Evolutionary conservation across 2,329 filamentous ascomycete species (phyloP).

Genomic region (Scedosporium apiospermum): DNA sequence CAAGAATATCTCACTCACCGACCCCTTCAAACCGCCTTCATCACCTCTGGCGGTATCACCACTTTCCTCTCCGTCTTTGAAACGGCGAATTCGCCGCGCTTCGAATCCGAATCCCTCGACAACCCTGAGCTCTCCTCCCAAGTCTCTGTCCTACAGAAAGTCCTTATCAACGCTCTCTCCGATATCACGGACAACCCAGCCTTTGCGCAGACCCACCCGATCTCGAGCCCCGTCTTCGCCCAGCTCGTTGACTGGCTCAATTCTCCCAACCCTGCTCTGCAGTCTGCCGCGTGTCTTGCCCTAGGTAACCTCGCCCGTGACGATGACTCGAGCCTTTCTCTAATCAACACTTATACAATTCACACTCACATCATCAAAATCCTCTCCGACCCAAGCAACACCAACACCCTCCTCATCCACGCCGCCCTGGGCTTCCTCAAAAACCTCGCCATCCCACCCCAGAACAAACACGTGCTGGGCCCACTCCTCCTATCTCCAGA

Average conservation of each 20-base stretch:
- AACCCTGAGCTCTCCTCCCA: slow-evolving; percentile 26
- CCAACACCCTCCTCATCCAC: slow-evolving; percentile 44
- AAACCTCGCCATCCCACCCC: slow-evolving; percentile 49
- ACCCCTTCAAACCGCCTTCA: slow-evolving; percentile 37
- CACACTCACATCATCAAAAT: slow-evolving; percentile 35
- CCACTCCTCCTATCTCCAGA: slow-evolving; percentile 31
- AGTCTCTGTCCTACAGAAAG: slow-evolving; percentile 26
- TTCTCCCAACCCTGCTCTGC: slow-evolving; percentile 31
- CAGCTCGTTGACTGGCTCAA: slow-evolving; percentile 39
- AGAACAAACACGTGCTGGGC: slow-evolving; percentile 44
- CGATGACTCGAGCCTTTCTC: slow-evolving; percentile 39
- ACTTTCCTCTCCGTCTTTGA: slow-evolving; percentile 39
- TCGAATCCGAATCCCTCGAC: slow-evolving; percentile 28
- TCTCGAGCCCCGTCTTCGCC: slow-evolving; percentile 30
- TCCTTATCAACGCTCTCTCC: slow-evolving; percentile 41
- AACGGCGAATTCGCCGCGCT: slow-evolving; percentile 31
- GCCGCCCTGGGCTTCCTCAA: slow-evolving; percentile 51
- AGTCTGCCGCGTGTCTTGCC: slow-evolving; percentile 49
- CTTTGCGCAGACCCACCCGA: slow-evolving; percentile 32
- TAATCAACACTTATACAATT: slow-evolving; percentile 33
- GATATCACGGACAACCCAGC: slow-evolving; percentile 41
- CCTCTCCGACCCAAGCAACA: slow-evolving; percentile 29
- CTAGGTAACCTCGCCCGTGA: slow-evolving; percentile 54
- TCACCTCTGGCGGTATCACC: slow-evolving; percentile 27
- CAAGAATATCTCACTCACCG: slow-evolving; percentile 46